Evolutionary conservation across 331 rosid genomes (phyloP).

Genomic region (Dryas integrifolia): DNA sequence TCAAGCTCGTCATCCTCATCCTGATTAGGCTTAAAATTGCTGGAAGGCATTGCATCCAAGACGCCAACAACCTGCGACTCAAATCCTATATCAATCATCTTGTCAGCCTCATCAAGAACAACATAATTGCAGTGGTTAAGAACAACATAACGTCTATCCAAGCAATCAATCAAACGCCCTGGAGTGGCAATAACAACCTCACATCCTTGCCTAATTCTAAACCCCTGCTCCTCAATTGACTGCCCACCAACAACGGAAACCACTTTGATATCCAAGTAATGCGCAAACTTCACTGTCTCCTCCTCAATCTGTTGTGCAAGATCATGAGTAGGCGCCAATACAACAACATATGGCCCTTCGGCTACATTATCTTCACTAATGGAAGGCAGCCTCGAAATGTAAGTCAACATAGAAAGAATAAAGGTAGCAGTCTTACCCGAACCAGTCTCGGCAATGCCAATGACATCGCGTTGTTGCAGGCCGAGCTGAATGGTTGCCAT

Average conservation of each 20-base stretch:
- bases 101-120: conserved; percentile 86
- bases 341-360: conserved; percentile 87
- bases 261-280: conserved; percentile 70
- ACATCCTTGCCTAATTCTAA: conserved; percentile 84
- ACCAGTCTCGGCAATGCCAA: conserved; percentile 85
- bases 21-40: too few relatives aligned
- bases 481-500: conserved; percentile 92
- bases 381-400: conserved; percentile 79
- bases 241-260: conserved; percentile 98
- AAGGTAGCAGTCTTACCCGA: conserved; percentile 95
- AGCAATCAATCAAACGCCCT: conserved; percentile 68
- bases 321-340: conserved; percentile 90
- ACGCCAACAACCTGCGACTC: conserved; percentile 90
- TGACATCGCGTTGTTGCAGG: conserved; percentile 76
- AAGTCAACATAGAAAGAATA: conserved; percentile 84
- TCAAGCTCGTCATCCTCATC: conserved; percentile 87
- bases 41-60: conserved; percentile 90
- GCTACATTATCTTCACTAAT: conserved; percentile 85
- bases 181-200: conserved; percentile 94
- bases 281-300: conserved; percentile 84
- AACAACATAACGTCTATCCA: conserved; percentile 84
- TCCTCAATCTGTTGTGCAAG: conserved; percentile 93
- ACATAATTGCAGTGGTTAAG: conserved; percentile 89
- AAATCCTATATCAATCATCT: conserved; percentile 93
- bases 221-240: conserved; percentile 92